phyloP scores from a whole-genome alignment of 148 eudicot genomes.

The Vaccinium vitisidaea region DNA sequence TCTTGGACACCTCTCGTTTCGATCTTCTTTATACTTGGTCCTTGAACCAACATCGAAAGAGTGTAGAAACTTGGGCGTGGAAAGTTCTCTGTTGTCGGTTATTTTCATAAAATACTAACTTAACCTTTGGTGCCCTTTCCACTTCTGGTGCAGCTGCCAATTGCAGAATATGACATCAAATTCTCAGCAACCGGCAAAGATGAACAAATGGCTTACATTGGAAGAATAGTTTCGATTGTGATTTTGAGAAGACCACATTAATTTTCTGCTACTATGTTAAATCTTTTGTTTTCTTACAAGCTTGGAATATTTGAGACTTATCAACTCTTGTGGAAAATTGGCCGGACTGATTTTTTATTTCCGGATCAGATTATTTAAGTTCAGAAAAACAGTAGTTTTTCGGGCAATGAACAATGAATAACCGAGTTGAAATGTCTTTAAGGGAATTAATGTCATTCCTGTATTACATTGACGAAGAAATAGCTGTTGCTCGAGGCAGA shows the following conservation, averaged over 20 bases:
- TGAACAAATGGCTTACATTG: constrained; percentile 8
- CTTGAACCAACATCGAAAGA: background rate
- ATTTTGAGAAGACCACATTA: background rate
- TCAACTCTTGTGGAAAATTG: background rate
- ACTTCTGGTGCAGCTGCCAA: constrained; percentile 59
- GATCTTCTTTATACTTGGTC: background rate
- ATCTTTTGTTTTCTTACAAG: background rate
- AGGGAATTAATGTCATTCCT: background rate
- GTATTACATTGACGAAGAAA: constrained; percentile 85
- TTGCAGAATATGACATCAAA: constrained; percentile 61
- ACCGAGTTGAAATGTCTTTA: background rate
- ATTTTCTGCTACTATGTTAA: background rate
- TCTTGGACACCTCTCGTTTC: background rate
- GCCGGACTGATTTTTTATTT: background rate
- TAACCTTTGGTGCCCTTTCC: background rate
- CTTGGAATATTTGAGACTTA: background rate
- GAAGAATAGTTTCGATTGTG: background rate
- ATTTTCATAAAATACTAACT: background rate
- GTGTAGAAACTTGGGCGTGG: background rate
- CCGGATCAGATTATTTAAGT: background rate
- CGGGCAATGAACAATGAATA: background rate
- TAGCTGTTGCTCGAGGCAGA: constrained; percentile 86
- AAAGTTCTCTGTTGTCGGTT: background rate
- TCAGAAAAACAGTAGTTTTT: too few species aligned
- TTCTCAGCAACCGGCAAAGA: background rate